Conservation (phyloP, 2,329 filamentous ascomycete species). For the Bretziella fagacearum region DNA sequence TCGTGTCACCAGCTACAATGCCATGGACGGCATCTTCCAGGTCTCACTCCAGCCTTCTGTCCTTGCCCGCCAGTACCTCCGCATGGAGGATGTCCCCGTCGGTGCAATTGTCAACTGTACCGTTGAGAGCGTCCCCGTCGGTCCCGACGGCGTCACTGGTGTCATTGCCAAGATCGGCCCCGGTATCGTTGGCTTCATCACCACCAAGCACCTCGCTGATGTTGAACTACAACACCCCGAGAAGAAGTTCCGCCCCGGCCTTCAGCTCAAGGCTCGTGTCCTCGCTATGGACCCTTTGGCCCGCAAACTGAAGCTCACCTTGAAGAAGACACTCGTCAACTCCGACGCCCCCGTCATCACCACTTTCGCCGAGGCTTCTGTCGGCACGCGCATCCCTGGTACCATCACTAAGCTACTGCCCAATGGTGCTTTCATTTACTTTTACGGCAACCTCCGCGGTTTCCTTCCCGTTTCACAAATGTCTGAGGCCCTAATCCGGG, state of each 20-base stretch:
- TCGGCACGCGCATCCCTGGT: constrained; percentile 65
- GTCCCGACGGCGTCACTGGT: constrained; percentile 60
- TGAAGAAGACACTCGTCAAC: constrained; percentile 91
- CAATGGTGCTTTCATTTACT: constrained; percentile 76
- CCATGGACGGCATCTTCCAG: constrained; percentile 70
- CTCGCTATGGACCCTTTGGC: constrained; percentile 61
- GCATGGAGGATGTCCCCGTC: constrained; percentile 76
- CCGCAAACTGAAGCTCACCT: constrained; percentile 65
- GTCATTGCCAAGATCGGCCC: constrained; percentile 72
- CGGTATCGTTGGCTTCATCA: constrained; percentile 74
- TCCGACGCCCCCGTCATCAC: constrained; percentile 68
- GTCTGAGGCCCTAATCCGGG: constrained; percentile 90
- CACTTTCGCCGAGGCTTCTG: constrained; percentile 53
- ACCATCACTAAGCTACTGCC: constrained; percentile 69
- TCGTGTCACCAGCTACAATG: constrained; percentile 71
- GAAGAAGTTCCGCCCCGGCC: constrained; percentile 83
- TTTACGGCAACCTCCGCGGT: constrained; percentile 67
- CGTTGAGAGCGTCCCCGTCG: constrained; percentile 70
- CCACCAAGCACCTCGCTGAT: constrained; percentile 78
- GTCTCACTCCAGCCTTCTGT: constrained; percentile 69
- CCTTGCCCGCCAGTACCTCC: constrained; percentile 73
- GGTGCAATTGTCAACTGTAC: constrained; percentile 67
- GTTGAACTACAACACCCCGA: constrained; percentile 79
- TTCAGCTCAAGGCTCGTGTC: constrained; percentile 70
- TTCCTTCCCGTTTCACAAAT: constrained; percentile 92